Conservation (phyloP, 2,329 filamentous ascomycete genomes). For the Phaeosphaeria sp. region DNA sequence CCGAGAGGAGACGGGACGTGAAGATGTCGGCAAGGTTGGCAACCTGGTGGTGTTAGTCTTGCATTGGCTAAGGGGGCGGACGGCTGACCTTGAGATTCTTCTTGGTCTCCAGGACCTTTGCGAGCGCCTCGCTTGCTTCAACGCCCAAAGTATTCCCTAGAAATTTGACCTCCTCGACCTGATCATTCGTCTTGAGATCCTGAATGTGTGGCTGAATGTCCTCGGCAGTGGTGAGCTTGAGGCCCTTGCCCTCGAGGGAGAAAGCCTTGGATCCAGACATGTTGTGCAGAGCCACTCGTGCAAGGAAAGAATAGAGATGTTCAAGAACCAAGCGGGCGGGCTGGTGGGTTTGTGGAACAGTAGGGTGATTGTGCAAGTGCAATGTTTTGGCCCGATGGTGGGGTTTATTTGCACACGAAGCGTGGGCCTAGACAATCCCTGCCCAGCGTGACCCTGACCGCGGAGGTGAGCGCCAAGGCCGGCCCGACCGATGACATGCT, state of each 20-base stretch:
- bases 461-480: slow-evolving; percentile 30
- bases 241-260: slow-evolving; percentile 86
- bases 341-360: neutral
- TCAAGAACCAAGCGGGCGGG: slow-evolving; percentile 4
- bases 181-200: slow-evolving; percentile 71
- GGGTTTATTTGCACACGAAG: slow-evolving; percentile 30
- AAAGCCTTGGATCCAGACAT: slow-evolving; percentile 71
- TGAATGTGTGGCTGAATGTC: slow-evolving; percentile 87
- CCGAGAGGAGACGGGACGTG: slow-evolving; percentile 88
- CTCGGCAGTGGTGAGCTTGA: slow-evolving; percentile 88
- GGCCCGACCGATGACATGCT: slow-evolving; percentile 26
- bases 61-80: slow-evolving; percentile 9
- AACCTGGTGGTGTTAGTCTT: slow-evolving; percentile 51
- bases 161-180: slow-evolving; percentile 85
- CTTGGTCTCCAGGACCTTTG: slow-evolving; percentile 83
- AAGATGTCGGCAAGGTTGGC: slow-evolving; percentile 98
- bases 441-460: slow-evolving; percentile 1
- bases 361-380: slow-evolving; percentile 4
- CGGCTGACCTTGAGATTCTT: slow-evolving; percentile 72
- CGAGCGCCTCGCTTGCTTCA: slow-evolving; percentile 83
- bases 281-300: slow-evolving; percentile 4
- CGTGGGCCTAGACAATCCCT: slow-evolving; percentile 14
- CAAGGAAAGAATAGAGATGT: neutral
- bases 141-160: slow-evolving; percentile 93
- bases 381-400: slow-evolving; percentile 40